phyloP scores from a whole-genome alignment of 495 filamentous ascomycete species.

The Sporormia fimetaria region DNA sequence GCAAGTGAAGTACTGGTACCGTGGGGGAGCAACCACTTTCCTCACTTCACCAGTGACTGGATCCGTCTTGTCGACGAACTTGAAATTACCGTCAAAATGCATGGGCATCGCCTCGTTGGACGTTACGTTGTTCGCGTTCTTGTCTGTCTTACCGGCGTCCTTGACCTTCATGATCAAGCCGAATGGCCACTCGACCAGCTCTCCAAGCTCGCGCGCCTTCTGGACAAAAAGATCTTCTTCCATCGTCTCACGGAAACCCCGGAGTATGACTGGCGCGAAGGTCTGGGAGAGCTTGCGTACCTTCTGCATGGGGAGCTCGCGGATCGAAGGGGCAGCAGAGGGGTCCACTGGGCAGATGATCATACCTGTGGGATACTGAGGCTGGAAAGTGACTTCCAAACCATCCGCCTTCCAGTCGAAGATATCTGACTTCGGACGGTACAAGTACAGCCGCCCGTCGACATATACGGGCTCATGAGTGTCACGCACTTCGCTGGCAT shows the following conservation, averaged over 20 bases:
- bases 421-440: slow-evolving; percentile 34
- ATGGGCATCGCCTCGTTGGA: slow-evolving; percentile 46
- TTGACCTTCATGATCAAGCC: slow-evolving; percentile 42
- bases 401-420: slow-evolving; percentile 28
- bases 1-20: slow-evolving; percentile 45
- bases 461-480: slow-evolving; percentile 37
- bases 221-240: slow-evolving; percentile 37
- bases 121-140: slow-evolving; percentile 38
- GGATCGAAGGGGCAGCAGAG: slow-evolving; percentile 28
- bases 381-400: slow-evolving; percentile 30
- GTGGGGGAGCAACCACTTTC: slow-evolving; percentile 22
- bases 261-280: slow-evolving; percentile 43
- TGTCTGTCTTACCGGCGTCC: slow-evolving; percentile 32
- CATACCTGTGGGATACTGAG: slow-evolving; percentile 37
- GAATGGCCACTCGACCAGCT: slow-evolving; percentile 39
- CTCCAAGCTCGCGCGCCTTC: slow-evolving; percentile 39
- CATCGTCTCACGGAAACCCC: slow-evolving; percentile 40
- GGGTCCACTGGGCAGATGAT: slow-evolving; percentile 30
- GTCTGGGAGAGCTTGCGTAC: slow-evolving; percentile 38
- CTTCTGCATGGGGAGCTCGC: slow-evolving; percentile 37
- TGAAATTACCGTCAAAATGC: slow-evolving; percentile 47
- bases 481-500: slow-evolving; percentile 34
- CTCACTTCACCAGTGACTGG: slow-evolving; percentile 18
- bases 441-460: slow-evolving; percentile 34
- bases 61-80: slow-evolving; percentile 34